Evolutionary conservation across 2,329 filamentous ascomycete species (phyloP), one percentile per base, ranked within the genome.

Genomic region (Epichloe bromicola): DNA sequence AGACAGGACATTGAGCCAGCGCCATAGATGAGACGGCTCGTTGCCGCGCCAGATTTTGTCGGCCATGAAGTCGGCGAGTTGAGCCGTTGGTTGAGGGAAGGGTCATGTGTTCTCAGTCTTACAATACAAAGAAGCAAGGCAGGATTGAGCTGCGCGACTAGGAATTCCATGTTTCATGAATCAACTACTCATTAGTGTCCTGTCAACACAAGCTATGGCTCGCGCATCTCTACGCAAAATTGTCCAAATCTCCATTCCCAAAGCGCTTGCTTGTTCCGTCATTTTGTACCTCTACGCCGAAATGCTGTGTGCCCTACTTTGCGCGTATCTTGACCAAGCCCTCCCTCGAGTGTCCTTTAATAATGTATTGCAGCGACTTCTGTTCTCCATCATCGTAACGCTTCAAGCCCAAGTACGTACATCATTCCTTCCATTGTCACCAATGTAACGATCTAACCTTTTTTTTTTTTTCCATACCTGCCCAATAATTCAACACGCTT

Each of bases 151-250:
- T 11, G 14, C 33, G 12, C 20, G 7, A 14, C 42, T 11, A 44
- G 5, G 5, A 30, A 37, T 57, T 14, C 55, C 39, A 38, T 43
- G 17, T 39, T 30, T 58, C 40, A 45, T 43, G 33, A 39, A 45
- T 49, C 46, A 43, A 37, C 40, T 49, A 49, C 40, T 46, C 26
- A 52, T 45, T 49, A 46, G 23, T 49, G 46, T 26, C 40, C 8
- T 23, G 40, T 39, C 17, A 41, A 34, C 41, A 30, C 36, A 15
- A 45, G 38, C 40, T 7, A 4, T 49, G 30, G 15, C 30, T 37
- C 30, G 15, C n/a, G 14, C 15, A 15, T 36, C 37, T 41, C 38
- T 34, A 15, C 33, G 26, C 49, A 40, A 47, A 26, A 4, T 26
- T 50, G 51, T 48, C 51, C 44, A 51, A 50, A 19, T 20, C 30